Evolutionary conservation across 768 basidiomycete species (phyloP).

Genomic region (Mycena amicta): DNA sequence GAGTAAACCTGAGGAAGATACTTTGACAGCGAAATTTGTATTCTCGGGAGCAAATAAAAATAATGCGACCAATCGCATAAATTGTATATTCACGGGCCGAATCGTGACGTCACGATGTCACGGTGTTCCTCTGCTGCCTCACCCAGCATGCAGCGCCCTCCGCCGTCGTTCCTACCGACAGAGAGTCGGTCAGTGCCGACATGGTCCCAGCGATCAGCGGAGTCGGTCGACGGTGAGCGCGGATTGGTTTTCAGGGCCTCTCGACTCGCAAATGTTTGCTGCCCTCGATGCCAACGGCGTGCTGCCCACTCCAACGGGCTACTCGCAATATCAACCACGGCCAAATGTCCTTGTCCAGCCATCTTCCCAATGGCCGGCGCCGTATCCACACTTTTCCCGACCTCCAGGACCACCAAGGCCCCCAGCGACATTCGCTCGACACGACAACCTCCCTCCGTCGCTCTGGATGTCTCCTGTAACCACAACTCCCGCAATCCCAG

Average conservation of each 20-base stretch:
- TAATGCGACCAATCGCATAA: not conserved
- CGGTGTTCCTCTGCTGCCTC: too few species aligned
- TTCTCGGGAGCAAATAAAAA: not conserved
- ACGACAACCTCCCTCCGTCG: constrained; percentile 61
- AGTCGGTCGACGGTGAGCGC: constrained; percentile 24
- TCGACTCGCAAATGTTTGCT: constrained; percentile 62
- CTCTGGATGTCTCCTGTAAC: constrained; percentile 83
- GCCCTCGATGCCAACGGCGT: constrained; percentile 63
- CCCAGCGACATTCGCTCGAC: constrained; percentile 19
- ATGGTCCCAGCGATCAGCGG: not conserved
- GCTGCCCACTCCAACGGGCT: constrained; percentile 40
- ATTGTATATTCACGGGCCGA: not conserved
- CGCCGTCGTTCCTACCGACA: not conserved
- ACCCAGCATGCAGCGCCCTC: not conserved
- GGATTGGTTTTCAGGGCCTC: constrained; percentile 69
- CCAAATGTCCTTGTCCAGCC: constrained; percentile 23
- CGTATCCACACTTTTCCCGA: constrained; percentile 17
- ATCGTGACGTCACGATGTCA: too few species aligned
- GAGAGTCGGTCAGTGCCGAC: not conserved
- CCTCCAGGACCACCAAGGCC: constrained; percentile 4
- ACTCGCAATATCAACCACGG: constrained; percentile 30
- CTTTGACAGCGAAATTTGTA: not conserved
- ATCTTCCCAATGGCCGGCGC: constrained; percentile 19
- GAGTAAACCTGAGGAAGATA: constrained; percentile 7
- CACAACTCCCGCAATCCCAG: constrained; percentile 46